A percentile compares a stretch with the other conserved stretches of the same genome.
Evolutionary conservation across 1,284 basidiomycete genomes (phyloP).

Genomic region (Tylopilus orsonianus): DNA sequence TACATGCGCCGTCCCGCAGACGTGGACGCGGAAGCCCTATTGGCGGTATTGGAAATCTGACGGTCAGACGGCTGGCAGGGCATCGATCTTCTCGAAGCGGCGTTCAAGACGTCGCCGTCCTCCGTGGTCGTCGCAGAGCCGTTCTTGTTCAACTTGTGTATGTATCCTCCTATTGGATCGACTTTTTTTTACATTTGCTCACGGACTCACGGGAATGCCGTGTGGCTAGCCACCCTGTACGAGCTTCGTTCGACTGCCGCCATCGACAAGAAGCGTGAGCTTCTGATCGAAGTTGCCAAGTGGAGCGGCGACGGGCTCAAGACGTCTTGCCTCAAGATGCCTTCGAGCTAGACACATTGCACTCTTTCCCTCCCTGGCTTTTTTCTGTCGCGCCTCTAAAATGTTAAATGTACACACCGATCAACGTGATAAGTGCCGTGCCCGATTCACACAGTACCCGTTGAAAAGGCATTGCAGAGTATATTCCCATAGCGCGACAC

Average conservation of each 20-base stretch:
- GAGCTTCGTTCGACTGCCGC: slow-evolving; percentile 71
- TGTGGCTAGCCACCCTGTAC: slow-evolving; percentile 74
- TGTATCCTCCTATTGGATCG: slow-evolving; percentile 27
- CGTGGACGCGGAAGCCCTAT: background rate
- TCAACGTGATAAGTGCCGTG: too few relatives aligned
- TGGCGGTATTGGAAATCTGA: slow-evolving; percentile 9
- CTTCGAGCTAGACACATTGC: slow-evolving; percentile 44
- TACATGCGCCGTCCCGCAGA: background rate
- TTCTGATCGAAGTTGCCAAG: slow-evolving; percentile 72
- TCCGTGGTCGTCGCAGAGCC: slow-evolving; percentile 73
- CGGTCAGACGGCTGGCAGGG: slow-evolving; percentile 41
- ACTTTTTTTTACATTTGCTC: background rate
- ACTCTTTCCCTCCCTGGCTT: background rate
- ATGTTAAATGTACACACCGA: background rate
- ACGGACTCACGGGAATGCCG: background rate
- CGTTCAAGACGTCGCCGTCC: slow-evolving; percentile 61
- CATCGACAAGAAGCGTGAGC: slow-evolving; percentile 67
- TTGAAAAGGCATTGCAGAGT: slow-evolving; percentile 9
- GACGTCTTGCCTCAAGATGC: slow-evolving; percentile 79
- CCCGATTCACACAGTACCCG: too few relatives aligned
- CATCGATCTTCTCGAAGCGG: slow-evolving; percentile 64
- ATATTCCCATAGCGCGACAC: slow-evolving; percentile 25
- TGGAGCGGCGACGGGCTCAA: slow-evolving; percentile 81
- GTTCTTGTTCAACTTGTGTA: slow-evolving; percentile 79
- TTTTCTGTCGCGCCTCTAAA: too few relatives aligned